Conservation (phyloP, 2,329 filamentous ascomycete genomes). For the Colletotrichum cuscutae region DNA sequence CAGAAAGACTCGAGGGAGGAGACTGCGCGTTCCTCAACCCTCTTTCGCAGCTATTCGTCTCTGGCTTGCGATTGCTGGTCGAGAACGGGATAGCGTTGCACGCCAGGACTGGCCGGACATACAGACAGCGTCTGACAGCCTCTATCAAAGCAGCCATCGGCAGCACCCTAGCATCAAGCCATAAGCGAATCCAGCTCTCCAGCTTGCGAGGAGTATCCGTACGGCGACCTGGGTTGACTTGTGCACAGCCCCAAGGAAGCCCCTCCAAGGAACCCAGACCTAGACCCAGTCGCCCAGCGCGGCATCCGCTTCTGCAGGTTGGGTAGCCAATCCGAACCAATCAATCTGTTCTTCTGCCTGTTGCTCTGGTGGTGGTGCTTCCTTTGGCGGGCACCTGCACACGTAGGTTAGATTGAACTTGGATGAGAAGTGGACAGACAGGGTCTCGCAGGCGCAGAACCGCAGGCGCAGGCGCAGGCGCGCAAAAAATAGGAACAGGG, state of each 20-base stretch:
- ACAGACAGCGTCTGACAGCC: constrained; percentile 6
- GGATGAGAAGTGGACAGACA: constrained; percentile 32
- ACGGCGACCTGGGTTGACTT: constrained; percentile 26
- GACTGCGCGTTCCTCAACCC: background rate
- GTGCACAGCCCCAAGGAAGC: constrained; percentile 34
- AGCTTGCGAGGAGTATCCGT: constrained; percentile 9
- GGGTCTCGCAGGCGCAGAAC: constrained; percentile 14
- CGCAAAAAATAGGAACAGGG: constrained; percentile 33
- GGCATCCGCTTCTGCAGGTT: constrained; percentile 33
- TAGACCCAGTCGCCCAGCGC: constrained; percentile 21
- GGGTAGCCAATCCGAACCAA: constrained; percentile 20
- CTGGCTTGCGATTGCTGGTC: constrained; percentile 20
- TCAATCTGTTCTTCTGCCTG: constrained; percentile 26
- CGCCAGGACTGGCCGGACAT: constrained; percentile 18
- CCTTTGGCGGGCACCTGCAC: constrained; percentile 19
- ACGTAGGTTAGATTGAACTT: constrained; percentile 24
- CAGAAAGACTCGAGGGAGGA: background rate
- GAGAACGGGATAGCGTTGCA: constrained; percentile 31
- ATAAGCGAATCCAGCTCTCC: constrained; percentile 15
- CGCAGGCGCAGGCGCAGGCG: constrained; percentile 12
- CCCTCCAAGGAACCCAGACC: constrained; percentile 26
- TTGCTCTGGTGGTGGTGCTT: constrained; percentile 24
- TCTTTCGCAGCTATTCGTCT: background rate
- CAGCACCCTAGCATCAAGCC: constrained; percentile 25
- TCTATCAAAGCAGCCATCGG: constrained; percentile 21